Evolutionary conservation across 2,329 filamentous ascomycete genomes (phyloP), one percentile per base, ranked within the genome.

Genomic region (Amphichorda felina): DNA sequence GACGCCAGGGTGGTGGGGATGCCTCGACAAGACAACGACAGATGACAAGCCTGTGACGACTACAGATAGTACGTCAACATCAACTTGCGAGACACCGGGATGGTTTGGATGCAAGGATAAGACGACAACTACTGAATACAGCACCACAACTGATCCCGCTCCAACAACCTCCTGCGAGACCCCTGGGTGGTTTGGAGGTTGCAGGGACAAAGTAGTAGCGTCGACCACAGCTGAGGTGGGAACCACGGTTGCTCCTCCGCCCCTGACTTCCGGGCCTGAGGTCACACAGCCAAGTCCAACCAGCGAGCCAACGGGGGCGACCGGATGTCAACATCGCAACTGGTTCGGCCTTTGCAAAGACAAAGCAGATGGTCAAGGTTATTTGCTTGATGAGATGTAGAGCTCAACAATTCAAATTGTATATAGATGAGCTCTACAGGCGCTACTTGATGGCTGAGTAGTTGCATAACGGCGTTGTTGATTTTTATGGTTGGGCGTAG

Each of bases 1-100:
- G 56, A 94, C 88, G 2, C 88, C 88, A 19, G 86, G 88, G 5
- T 94, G 88, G 88, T 94, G 81, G 80, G 85, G 81, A n/a, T 82
- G 72, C 49, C 56, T 79, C 30, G 76, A 81, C 44, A 71, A 76
- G 53, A 64, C 64, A 3, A 73, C 72, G 0, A 66, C 59, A 9
- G 13, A 59, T 48, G 9, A 46, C 50, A 3, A 53, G n/a, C 57
- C 53, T 7, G 28, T 31, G 9, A 47, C 50, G 1, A 54, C 59
- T 4, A 60, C 59, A 16, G 61, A 64, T 0, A 64, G 51, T 2
- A 62, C 54, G 8, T 50, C 44, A 45, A 65, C 58, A 35, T 64
- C 60, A 1, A 70, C 64, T 2, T 72, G 68, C 45, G 55, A 62
- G 40, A 66, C 63, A 4, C 70, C 69, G 3, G 72, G 72, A 17